A percentile compares a stretch with the other conserved stretches of the same genome.
These are phyloP conservation scores for Elsinoe perseae DNA, from an alignment of 2,329 filamentous ascomycete species.

Conservation along the genomic window DNA sequence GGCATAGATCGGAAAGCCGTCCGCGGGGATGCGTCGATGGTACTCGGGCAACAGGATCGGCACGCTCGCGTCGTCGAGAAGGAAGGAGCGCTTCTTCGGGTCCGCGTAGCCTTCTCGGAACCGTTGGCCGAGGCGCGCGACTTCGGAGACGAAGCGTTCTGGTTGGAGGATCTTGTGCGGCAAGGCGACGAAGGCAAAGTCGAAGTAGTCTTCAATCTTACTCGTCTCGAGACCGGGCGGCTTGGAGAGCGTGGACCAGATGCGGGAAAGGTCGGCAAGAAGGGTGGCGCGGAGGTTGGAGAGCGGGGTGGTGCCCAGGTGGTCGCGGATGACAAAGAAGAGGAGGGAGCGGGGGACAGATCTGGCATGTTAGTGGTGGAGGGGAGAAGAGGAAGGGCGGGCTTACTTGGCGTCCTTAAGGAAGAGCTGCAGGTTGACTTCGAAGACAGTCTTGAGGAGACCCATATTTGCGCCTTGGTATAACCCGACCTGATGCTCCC, in stretches of 20 bases:
- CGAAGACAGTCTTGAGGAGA: conserved; percentile 94
- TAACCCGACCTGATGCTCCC: conserved; percentile 96
- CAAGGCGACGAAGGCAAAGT: conserved; percentile 91
- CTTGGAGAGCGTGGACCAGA: conserved; percentile 91
- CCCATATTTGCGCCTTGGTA: conserved; percentile 99
- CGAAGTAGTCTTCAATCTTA: conserved; percentile 92
- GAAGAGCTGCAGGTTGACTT: conserved; percentile 96
- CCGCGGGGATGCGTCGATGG: conserved; percentile 88
- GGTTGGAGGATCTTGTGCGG: conserved; percentile 96
- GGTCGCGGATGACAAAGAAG: conserved; percentile 98
- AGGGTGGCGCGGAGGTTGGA: conserved; percentile 84
- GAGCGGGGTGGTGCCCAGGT: conserved; percentile 84
- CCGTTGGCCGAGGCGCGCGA: conserved; percentile 67
- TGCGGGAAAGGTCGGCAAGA: conserved; percentile 79
- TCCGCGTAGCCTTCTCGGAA: conserved; percentile 72
- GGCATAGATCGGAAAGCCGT: conserved; percentile 92
- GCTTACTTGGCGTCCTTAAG: conserved; percentile 84
- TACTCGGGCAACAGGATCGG: conserved; percentile 90
- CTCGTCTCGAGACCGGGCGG: conserved; percentile 81
- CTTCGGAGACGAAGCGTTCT: conserved; percentile 77
- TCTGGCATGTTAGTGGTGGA: conserved; percentile 38
- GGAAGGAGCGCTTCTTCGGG: conserved; percentile 51
- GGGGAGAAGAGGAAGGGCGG: not conserved
- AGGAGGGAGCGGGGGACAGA: conserved; percentile 83
- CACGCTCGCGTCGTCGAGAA: conserved; percentile 62